A percentile compares a stretch with the other conserved stretches of the same genome.
Evolutionary conservation across 148 eudicot species (phyloP).

Genomic region (Cornus controversa): DNA sequence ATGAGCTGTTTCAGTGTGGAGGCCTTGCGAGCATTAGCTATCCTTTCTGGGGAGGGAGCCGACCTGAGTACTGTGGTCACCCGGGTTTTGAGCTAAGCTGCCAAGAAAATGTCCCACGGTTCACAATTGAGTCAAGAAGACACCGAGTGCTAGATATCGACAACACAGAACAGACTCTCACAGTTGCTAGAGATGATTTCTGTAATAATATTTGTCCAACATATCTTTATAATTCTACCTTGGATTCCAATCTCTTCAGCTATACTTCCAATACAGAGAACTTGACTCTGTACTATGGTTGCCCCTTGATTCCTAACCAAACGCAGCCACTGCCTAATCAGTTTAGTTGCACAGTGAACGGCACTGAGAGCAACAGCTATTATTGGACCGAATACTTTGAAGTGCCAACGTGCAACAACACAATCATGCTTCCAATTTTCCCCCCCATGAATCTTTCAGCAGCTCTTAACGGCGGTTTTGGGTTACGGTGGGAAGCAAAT

Average conservation of each 20-base stretch:
- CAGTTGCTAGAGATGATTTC: conserved; percentile 40
- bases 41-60: conserved; percentile 47
- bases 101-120: conserved; percentile 14
- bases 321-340: not conserved
- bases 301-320: conserved; percentile 9
- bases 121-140: conserved; percentile 20
- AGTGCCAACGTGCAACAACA: conserved; percentile 11
- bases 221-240: conserved; percentile 14
- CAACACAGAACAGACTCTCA: conserved; percentile 3
- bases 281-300: conserved; percentile 40
- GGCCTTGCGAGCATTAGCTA: conserved; percentile 19
- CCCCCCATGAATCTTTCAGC: too few species aligned
- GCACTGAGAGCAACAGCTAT: not conserved
- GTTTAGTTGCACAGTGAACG: not conserved
- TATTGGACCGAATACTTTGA: conserved; percentile 5
- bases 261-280: conserved; percentile 15
- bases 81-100: conserved; percentile 48
- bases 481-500: not conserved
- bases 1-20: conserved; percentile 31
- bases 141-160: conserved; percentile 32
- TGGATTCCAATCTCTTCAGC: conserved; percentile 27
- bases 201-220: conserved; percentile 28
- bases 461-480: too few species aligned
- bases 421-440: conserved; percentile 24
- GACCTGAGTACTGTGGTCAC: conserved; percentile 47